Conservation (phyloP, 2,329 filamentous ascomycete species). For the Alternaria novae-zelandiae region DNA sequence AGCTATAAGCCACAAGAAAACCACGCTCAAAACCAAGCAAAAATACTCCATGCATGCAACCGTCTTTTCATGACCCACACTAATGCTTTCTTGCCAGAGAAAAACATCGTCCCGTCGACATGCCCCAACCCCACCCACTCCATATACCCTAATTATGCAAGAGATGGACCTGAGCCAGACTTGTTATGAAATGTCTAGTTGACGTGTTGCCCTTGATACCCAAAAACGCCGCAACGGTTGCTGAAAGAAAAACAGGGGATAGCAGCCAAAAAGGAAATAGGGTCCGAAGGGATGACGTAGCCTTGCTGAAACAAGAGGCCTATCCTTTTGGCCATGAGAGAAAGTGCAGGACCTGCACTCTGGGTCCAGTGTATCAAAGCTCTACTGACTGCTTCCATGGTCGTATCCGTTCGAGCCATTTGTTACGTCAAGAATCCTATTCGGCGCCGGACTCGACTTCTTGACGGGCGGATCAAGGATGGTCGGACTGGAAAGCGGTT, state of each 20-base stretch:
- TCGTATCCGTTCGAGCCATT: background rate
- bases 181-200: background rate
- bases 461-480: constrained; percentile 69
- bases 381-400: background rate
- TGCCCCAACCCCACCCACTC: background rate
- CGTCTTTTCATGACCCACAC: background rate
- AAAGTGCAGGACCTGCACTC: background rate
- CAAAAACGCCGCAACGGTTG: background rate
- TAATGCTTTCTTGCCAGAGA: background rate
- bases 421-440: constrained; percentile 2
- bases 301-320: background rate
- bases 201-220: background rate
- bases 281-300: background rate
- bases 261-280: background rate
- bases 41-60: background rate
- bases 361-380: too few species aligned
- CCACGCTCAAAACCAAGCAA: background rate
- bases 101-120: background rate
- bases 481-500: constrained; percentile 63
- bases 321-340: background rate
- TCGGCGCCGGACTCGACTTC: constrained; percentile 37
- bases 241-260: background rate
- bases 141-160: background rate
- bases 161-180: background rate
- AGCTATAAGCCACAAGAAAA: background rate